Evolutionary conservation across 176 grass and related monocot genomes (phyloP).

Genomic region (Lolium rigidum): DNA sequence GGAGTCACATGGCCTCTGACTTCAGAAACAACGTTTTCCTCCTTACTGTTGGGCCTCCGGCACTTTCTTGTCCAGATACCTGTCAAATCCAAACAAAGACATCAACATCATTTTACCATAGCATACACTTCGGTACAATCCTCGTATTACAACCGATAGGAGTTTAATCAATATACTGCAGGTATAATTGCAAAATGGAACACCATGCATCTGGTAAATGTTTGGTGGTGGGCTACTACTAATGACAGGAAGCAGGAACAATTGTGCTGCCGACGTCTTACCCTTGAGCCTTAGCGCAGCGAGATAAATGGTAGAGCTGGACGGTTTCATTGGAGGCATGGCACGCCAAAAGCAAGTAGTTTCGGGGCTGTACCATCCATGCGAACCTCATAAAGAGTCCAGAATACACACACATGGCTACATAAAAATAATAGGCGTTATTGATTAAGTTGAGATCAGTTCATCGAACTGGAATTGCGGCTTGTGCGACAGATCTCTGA

Average conservation of each 20-base stretch:
- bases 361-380: slow-evolving; percentile 91
- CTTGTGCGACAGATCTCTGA: not conserved
- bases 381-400: slow-evolving; percentile 86
- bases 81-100: slow-evolving; percentile 33
- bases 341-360: slow-evolving; percentile 87
- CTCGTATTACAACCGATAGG: not conserved
- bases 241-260: not conserved
- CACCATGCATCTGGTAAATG: not conserved
- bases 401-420: slow-evolving; percentile 93
- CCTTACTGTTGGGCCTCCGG: slow-evolving; percentile 56
- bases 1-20: not conserved
- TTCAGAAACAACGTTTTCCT: not conserved
- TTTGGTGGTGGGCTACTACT: not conserved
- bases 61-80: slow-evolving; percentile 82
- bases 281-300: slow-evolving; percentile 78
- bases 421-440: slow-evolving; percentile 31
- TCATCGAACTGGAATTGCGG: slow-evolving; percentile 7
- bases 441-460: not conserved
- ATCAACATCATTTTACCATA: slow-evolving; percentile 9
- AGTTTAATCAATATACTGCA: not conserved
- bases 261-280: slow-evolving; percentile 36
- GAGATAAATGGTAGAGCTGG: slow-evolving; percentile 71
- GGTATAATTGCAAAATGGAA: not conserved
- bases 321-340: slow-evolving; percentile 68
- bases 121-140: not conserved